phyloP scores from a whole-genome alignment of 257 asterid genomes.

The Lycium barbarum region DNA sequence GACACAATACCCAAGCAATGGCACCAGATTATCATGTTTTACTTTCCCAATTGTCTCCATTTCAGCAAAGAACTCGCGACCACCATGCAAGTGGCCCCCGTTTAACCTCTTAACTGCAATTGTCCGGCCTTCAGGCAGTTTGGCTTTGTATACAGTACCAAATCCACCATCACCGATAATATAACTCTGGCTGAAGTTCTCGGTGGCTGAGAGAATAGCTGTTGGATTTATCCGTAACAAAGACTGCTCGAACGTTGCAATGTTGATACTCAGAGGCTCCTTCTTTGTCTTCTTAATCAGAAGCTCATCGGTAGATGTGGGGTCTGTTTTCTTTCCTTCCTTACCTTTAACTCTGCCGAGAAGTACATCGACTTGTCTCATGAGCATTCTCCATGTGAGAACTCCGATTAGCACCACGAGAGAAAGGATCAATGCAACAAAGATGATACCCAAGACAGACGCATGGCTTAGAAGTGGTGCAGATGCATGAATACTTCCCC shows the following conservation, averaged over 20 bases:
- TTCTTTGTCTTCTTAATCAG: constrained; percentile 55
- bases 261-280: constrained; percentile 80
- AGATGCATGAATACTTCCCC: constrained; percentile 25
- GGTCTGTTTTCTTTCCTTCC: constrained; percentile 43
- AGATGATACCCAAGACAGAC: constrained; percentile 38
- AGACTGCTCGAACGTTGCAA: constrained; percentile 77
- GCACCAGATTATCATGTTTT: constrained; percentile 66
- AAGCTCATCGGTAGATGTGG: constrained; percentile 52
- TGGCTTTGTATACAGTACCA: constrained; percentile 76
- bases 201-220: constrained; percentile 70
- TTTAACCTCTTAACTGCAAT: constrained; percentile 77
- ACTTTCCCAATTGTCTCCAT: constrained; percentile 89
- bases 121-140: constrained; percentile 48
- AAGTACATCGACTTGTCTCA: constrained; percentile 33
- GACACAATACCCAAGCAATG: constrained; percentile 72
- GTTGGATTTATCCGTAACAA: constrained; percentile 61
- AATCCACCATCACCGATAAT: constrained; percentile 83
- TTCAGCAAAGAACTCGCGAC: constrained; percentile 79
- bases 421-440: constrained; percentile 42
- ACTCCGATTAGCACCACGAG: constrained; percentile 46
- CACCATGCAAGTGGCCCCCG: constrained; percentile 66
- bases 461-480: constrained; percentile 35
- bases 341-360: constrained; percentile 43
- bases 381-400: constrained; percentile 45
- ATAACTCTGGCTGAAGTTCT: constrained; percentile 68